phyloP scores from a whole-genome alignment of 306 rosid genomes.

The Castanea mollissima region DNA sequence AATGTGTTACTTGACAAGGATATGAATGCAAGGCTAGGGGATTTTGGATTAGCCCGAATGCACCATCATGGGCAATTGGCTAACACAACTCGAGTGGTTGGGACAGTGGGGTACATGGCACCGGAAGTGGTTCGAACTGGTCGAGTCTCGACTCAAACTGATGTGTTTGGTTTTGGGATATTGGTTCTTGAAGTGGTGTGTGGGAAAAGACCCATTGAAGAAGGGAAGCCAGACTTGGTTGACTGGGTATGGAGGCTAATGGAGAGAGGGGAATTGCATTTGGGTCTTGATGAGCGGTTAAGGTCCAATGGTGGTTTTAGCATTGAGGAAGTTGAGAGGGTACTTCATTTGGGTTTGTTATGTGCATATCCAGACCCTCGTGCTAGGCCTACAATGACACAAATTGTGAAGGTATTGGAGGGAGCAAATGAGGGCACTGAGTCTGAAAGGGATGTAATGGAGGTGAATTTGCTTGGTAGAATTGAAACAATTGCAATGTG shows the following conservation, averaged over 20 bases:
- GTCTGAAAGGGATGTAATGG: conserved; percentile 27
- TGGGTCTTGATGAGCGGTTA: conserved; percentile 50
- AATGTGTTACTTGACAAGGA: conserved; percentile 68
- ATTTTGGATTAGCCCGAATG: conserved; percentile 61
- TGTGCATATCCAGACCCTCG: conserved; percentile 52
- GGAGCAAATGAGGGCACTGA: not conserved
- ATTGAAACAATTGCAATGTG: conserved; percentile 33
- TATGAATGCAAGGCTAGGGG: conserved; percentile 60
- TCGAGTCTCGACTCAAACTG: conserved; percentile 36
- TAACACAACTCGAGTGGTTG: conserved; percentile 51
- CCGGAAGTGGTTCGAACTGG: conserved; percentile 59
- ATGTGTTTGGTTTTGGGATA: conserved; percentile 65
- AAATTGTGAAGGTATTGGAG: conserved; percentile 52
- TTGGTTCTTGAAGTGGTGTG: conserved; percentile 53
- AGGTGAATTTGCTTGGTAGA: conserved; percentile 33
- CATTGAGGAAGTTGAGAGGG: conserved; percentile 45
- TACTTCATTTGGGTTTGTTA: conserved; percentile 54
- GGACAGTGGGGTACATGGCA: conserved; percentile 64
- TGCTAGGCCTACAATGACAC: conserved; percentile 57
- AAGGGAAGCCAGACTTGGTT: conserved; percentile 43
- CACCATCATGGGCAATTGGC: conserved; percentile 43
- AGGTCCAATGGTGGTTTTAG: conserved; percentile 27
- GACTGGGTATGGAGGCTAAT: conserved; percentile 46
- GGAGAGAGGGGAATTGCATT: conserved; percentile 32
- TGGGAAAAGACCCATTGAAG: conserved; percentile 58